These are phyloP conservation scores for Penicillium aurantiogriseum DNA, from an alignment of 2,329 filamentous ascomycete genomes.

Conservation along the genomic window DNA sequence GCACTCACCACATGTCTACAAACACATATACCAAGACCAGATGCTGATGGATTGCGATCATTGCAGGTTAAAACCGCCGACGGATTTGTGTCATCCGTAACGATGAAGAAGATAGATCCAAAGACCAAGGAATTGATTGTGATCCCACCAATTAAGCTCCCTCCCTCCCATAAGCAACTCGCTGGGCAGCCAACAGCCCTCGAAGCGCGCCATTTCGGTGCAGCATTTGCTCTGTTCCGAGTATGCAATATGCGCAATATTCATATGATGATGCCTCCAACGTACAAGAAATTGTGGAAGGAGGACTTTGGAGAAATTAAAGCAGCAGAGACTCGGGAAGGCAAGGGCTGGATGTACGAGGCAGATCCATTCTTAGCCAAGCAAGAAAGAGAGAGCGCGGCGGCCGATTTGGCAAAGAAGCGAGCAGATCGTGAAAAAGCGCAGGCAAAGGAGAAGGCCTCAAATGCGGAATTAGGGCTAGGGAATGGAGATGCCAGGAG, in stretches of 20 bases:
- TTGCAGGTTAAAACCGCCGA: slow-evolving; percentile 63
- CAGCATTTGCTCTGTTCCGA: slow-evolving; percentile 85
- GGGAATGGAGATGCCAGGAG: slow-evolving; percentile 39
- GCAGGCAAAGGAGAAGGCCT: slow-evolving; percentile 64
- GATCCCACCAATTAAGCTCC: slow-evolving; percentile 79
- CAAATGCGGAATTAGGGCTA: slow-evolving; percentile 56
- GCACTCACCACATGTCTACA: background rate
- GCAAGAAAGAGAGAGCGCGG: slow-evolving; percentile 75
- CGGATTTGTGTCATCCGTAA: slow-evolving; percentile 77
- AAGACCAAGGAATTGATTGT: slow-evolving; percentile 78
- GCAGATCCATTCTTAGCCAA: slow-evolving; percentile 86
- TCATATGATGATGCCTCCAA: slow-evolving; percentile 88
- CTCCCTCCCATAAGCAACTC: slow-evolving; percentile 71
- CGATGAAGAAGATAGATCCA: slow-evolving; percentile 67
- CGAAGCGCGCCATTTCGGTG: slow-evolving; percentile 90
- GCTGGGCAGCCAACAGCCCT: slow-evolving; percentile 75
- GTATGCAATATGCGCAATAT: slow-evolving; percentile 95
- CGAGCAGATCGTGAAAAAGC: slow-evolving; percentile 65
- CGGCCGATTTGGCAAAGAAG: slow-evolving; percentile 74
- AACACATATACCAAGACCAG: background rate
- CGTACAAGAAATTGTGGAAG: slow-evolving; percentile 88
- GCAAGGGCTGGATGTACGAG: slow-evolving; percentile 84
- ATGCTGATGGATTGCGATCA: slow-evolving; percentile 17
- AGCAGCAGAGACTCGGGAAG: slow-evolving; percentile 73
- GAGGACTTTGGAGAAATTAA: slow-evolving; percentile 80